Percentiles rank a stretch among this genome's conserved stretches.
Evolutionary conservation across 163 green algal species (phyloP).

Genomic region (Chlorella variabilis): DNA sequence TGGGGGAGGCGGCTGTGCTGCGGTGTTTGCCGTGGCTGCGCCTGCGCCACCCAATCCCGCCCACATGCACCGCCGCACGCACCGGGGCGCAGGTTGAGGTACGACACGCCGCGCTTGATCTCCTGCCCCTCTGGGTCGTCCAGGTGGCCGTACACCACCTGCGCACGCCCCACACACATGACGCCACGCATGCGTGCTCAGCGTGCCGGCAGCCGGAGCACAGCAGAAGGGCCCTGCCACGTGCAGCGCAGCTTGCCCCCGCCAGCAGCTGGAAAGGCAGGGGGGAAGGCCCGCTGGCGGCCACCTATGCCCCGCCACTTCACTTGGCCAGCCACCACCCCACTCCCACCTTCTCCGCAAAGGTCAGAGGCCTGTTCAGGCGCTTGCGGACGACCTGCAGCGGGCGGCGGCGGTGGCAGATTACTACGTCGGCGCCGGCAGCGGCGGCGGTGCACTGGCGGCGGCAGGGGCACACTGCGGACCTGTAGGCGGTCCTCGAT

Average conservation of each 20-base stretch:
- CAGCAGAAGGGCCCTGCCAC: no score
- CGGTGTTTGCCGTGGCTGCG: no score
- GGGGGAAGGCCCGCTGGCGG: no score
- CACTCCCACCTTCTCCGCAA: conserved; percentile 95
- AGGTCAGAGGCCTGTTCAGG: conserved; percentile 89
- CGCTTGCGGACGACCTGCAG: conserved; percentile 85
- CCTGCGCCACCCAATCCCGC: no score
- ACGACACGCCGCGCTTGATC: conserved; percentile 87
- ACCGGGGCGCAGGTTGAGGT: conserved; percentile 92
- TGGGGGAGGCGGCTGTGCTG: no score
- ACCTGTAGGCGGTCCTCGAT: conserved; percentile 87
- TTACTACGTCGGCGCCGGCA: background rate
- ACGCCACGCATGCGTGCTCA: no score
- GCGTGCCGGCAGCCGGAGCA: no score
- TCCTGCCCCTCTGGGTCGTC: conserved; percentile 91
- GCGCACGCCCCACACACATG: conserved; percentile 75
- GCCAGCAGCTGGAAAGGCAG: background rate
- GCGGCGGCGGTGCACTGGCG: background rate
- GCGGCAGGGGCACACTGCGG: background rate
- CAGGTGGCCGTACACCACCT: conserved; percentile 97
- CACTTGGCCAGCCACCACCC: no score
- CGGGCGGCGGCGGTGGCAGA: background rate
- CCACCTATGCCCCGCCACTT: no score
- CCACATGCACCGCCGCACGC: no score
- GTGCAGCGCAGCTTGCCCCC: no score